Percentiles rank a stretch among this genome's conserved stretches.
Evolutionary conservation across 2,329 filamentous ascomycete genomes (phyloP).

Genomic region (Claviceps sp.): DNA sequence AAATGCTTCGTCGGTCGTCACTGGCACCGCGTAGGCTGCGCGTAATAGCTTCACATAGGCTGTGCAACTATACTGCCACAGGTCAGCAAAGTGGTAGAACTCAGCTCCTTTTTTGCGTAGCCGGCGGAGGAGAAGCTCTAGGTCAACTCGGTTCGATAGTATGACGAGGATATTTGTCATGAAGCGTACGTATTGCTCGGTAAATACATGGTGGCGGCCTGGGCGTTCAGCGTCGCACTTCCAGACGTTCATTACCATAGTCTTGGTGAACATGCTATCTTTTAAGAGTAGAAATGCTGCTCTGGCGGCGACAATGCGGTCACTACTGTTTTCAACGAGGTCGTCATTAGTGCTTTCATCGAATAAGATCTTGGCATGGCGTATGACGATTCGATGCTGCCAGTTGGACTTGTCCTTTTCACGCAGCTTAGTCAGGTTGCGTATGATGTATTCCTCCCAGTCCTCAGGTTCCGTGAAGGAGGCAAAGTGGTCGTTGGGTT

Average conservation of each 20-base stretch:
- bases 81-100: conserved; percentile 47
- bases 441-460: conserved; percentile 42
- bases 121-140: conserved; percentile 67
- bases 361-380: conserved; percentile 48
- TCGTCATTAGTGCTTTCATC: conserved; percentile 23
- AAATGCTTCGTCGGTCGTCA: conserved; percentile 39
- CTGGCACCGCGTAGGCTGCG: conserved; percentile 30
- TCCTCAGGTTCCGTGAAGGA: conserved; percentile 37
- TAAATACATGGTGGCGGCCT: conserved; percentile 85
- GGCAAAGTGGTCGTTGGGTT: conserved; percentile 20
- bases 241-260: conserved; percentile 90
- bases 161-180: conserved; percentile 63
- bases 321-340: conserved; percentile 20
- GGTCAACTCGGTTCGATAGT: conserved; percentile 58
- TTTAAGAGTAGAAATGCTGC: conserved; percentile 68
- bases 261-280: conserved; percentile 73
- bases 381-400: conserved; percentile 83
- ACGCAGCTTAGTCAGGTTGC: conserved; percentile 35
- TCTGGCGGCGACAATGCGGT: conserved; percentile 51
- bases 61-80: conserved; percentile 44
- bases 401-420: conserved; percentile 84
- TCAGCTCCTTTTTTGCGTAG: conserved; percentile 73
- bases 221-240: conserved; percentile 75
- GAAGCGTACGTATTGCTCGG: conserved; percentile 71
- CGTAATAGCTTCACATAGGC: conserved; percentile 41